Evolutionary conservation across 1,284 basidiomycete species (phyloP).

Genomic region (Ganoderma meredithae): DNA sequence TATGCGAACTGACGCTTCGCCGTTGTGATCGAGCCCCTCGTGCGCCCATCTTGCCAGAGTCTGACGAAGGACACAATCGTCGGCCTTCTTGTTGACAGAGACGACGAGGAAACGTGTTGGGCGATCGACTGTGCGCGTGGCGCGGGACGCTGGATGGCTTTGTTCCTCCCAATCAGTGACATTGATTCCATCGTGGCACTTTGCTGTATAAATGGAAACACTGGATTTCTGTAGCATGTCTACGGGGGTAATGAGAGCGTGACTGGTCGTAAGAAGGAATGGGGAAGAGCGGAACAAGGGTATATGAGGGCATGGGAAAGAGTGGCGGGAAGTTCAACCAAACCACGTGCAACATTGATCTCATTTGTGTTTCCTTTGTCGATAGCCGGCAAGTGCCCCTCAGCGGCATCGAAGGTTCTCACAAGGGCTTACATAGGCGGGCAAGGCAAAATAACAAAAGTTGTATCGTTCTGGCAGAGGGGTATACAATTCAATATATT

Average conservation of each 20-base stretch:
- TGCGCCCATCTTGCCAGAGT: slow-evolving; percentile 20
- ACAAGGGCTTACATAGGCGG: too few relatives aligned
- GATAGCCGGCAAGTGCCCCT: neutral
- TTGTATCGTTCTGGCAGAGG: too few relatives aligned
- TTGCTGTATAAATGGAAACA: slow-evolving; percentile 18
- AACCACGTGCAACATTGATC: neutral
- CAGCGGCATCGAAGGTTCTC: too few relatives aligned
- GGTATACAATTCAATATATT: too few relatives aligned
- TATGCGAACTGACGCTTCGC: slow-evolving; percentile 23
- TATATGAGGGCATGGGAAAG: neutral
- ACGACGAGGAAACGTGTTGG: slow-evolving; percentile 32
- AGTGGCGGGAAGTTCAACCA: neutral
- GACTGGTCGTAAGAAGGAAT: slow-evolving; percentile 6
- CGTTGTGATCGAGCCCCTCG: slow-evolving; percentile 24
- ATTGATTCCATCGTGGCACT: slow-evolving; percentile 17
- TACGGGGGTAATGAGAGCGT: neutral
- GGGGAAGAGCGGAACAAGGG: neutral
- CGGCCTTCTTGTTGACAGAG: slow-evolving; percentile 17
- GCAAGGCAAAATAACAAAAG: too few relatives aligned
- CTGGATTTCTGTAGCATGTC: slow-evolving; percentile 17
- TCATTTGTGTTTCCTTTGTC: neutral
- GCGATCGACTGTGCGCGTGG: slow-evolving; percentile 32
- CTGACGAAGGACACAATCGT: slow-evolving; percentile 11
- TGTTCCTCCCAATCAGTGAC: slow-evolving; percentile 17
- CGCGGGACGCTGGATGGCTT: slow-evolving; percentile 27